Evolutionary conservation across 2,329 filamentous ascomycete genomes (phyloP), one percentile per base, ranked within the genome.

Genomic region (Xylariaceae sp.): DNA sequence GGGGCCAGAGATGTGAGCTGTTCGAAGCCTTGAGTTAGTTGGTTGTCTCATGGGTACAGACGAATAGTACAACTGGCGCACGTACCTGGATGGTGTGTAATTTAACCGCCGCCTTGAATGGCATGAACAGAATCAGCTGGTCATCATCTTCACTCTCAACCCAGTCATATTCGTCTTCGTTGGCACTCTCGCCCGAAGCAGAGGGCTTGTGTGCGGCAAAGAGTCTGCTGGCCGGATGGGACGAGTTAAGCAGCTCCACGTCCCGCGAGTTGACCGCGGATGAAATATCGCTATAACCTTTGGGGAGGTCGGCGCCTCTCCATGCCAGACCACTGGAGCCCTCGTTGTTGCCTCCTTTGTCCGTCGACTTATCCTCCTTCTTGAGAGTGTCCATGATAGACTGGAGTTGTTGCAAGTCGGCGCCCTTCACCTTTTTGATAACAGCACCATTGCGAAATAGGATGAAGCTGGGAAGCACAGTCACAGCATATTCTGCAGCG

Each of bases 111-210:
- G 88, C 85, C 74, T 92, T 88, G 77, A 99, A 96, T 0, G 94
- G 93, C 59, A 95, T 81, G 75, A 88, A 97, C 51, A 99, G 82
- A 82, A 97, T 89, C 63, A 99, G 79, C 79, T 99, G 94, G 77
- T 97, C 92, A 72, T 99, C 94, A 42, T 93, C 95, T 71, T 97
- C 93, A 74, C 91, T 97, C 79, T 97, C 90, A 18, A 97, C 87
- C 88, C 90, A 97, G 75, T 99, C 93, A 71, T 84, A 85, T 39
- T 77, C 76, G 8, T 96, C 92, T 70, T 96, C 90, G 74, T 89
- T 96, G 78, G 96, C 89, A 17, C 96, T 86, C 86, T 90, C 97
- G 74, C 96, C 92, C 69, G 84, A 82, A n/a, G 77, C 75, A 11
- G 76, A 74, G 15, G 73, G 75, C 70, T 86, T 86, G 57, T 77